Conservation (phyloP, 768 basidiomycete genomes). For the Rhizopogon salebrosus region DNA sequence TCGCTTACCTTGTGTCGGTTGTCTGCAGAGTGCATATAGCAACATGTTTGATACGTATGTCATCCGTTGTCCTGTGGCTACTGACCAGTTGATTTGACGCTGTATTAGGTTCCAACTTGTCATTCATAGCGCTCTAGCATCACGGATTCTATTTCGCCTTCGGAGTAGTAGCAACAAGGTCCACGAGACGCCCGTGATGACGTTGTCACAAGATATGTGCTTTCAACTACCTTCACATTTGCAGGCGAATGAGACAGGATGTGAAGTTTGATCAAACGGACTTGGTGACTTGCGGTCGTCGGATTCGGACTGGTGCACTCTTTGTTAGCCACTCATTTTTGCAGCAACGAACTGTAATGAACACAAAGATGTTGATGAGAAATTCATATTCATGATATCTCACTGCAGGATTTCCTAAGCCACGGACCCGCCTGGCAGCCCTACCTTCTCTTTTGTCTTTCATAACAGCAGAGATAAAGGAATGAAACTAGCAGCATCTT, state of each 20-base stretch:
- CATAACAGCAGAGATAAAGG: conserved; percentile 3
- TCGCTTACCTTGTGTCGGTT: background rate
- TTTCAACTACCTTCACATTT: background rate
- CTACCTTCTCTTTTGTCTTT: conserved; percentile 8
- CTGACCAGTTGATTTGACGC: background rate
- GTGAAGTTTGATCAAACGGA: background rate
- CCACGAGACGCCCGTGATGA: background rate
- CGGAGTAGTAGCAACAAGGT: conserved; percentile 8
- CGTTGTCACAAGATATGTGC: background rate
- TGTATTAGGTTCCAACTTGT: conserved; percentile 14
- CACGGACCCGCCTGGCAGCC: too few relatives aligned
- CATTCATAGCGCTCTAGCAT: conserved; percentile 19
- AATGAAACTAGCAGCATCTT: conserved; percentile 1
- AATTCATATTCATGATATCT: too few relatives aligned
- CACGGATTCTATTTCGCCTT: conserved; percentile 25
- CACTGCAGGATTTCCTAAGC: too few relatives aligned
- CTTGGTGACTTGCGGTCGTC: background rate
- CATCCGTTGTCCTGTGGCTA: background rate
- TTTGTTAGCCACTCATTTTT: too few relatives aligned
- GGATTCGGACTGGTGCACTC: background rate
- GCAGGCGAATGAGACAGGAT: background rate
- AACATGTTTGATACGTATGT: background rate
- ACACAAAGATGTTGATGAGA: too few relatives aligned
- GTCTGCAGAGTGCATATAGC: background rate
- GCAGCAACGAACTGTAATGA: too few relatives aligned